Percentiles rank a stretch among this genome's conserved stretches.
Conservation (phyloP, 768 basidiomycete genomes). For the Lanmaoa rubissima region DNA sequence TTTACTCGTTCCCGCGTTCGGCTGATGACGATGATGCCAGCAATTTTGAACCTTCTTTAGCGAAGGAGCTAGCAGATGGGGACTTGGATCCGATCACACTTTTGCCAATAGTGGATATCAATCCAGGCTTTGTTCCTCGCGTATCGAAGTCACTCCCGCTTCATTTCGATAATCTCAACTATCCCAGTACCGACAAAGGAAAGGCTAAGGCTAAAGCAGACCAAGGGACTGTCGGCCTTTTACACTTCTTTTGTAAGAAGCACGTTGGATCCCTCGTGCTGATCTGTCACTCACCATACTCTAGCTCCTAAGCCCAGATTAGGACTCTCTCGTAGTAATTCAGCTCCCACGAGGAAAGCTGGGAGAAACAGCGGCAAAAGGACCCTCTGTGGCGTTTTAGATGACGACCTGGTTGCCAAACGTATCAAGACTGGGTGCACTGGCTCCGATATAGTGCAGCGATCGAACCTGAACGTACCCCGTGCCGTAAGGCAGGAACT, state of each 20-base stretch:
- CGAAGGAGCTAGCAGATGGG: slow-evolving; percentile 65
- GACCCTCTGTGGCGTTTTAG: slow-evolving; percentile 68
- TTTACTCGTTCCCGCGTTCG: neutral
- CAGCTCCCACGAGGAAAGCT: slow-evolving; percentile 28
- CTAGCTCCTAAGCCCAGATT: slow-evolving; percentile 27
- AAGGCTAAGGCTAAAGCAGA: slow-evolving; percentile 45
- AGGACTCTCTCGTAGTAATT: slow-evolving; percentile 27
- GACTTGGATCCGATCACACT: slow-evolving; percentile 68
- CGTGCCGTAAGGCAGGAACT: slow-evolving; percentile 15
- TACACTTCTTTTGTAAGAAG: slow-evolving; percentile 64
- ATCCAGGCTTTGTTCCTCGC: slow-evolving; percentile 60
- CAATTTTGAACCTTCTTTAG: slow-evolving; percentile 59
- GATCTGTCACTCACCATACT: slow-evolving; percentile 34
- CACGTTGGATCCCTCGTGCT: slow-evolving; percentile 32
- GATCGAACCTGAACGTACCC: slow-evolving; percentile 16
- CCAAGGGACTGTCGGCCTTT: slow-evolving; percentile 39
- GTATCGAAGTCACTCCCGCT: slow-evolving; percentile 43
- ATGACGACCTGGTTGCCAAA: slow-evolving; percentile 55
- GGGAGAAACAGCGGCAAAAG: slow-evolving; percentile 76
- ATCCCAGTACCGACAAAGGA: slow-evolving; percentile 35
- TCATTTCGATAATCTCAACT: slow-evolving; percentile 27
- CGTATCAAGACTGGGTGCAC: slow-evolving; percentile 38
- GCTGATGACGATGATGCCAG: slow-evolving; percentile 38
- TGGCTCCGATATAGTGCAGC: slow-evolving; percentile 30
- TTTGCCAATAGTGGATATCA: slow-evolving; percentile 75